Conservation (phyloP, 2,329 filamentous ascomycete species). For the Beauveria bassiana region DNA sequence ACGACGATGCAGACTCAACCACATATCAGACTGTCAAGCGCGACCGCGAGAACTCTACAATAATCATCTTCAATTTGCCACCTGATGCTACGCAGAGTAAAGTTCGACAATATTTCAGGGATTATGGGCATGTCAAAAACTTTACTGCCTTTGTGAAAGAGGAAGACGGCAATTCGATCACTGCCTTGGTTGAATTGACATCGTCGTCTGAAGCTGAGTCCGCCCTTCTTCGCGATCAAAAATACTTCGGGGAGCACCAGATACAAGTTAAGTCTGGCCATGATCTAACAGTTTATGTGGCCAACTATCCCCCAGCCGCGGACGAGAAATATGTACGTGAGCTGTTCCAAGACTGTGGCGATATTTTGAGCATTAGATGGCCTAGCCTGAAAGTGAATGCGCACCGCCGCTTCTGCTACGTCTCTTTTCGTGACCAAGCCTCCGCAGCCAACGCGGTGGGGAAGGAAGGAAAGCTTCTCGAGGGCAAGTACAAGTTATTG, state of each 20-base stretch:
- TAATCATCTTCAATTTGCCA: slow-evolving; percentile 75
- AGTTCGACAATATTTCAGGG: slow-evolving; percentile 82
- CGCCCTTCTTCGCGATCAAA: slow-evolving; percentile 73
- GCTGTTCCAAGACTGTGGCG: slow-evolving; percentile 67
- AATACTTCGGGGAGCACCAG: slow-evolving; percentile 64
- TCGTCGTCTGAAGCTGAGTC: slow-evolving; percentile 71
- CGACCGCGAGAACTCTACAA: slow-evolving; percentile 82
- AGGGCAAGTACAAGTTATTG: slow-evolving; percentile 59
- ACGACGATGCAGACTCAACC: slow-evolving; percentile 18
- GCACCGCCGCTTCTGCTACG: slow-evolving; percentile 88
- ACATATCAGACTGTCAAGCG: slow-evolving; percentile 49
- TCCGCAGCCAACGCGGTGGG: slow-evolving; percentile 63
- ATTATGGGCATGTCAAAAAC: slow-evolving; percentile 77
- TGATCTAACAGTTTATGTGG: slow-evolving; percentile 76
- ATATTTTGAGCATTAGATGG: slow-evolving; percentile 79
- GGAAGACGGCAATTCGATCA: slow-evolving; percentile 53
- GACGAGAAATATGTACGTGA: slow-evolving; percentile 62
- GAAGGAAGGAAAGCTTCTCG: slow-evolving; percentile 64
- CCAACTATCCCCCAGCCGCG: slow-evolving; percentile 77
- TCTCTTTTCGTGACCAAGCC: slow-evolving; percentile 70
- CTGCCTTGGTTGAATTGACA: slow-evolving; percentile 80
- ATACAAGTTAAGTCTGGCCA: slow-evolving; percentile 69
- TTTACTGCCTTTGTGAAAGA: slow-evolving; percentile 59
- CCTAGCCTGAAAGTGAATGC: slow-evolving; percentile 86
- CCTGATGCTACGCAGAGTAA: slow-evolving; percentile 59